Percentiles rank a stretch among this genome's conserved stretches.
Conservation (phyloP, 306 rosid species). For the Cucurbita pepo region DNA sequence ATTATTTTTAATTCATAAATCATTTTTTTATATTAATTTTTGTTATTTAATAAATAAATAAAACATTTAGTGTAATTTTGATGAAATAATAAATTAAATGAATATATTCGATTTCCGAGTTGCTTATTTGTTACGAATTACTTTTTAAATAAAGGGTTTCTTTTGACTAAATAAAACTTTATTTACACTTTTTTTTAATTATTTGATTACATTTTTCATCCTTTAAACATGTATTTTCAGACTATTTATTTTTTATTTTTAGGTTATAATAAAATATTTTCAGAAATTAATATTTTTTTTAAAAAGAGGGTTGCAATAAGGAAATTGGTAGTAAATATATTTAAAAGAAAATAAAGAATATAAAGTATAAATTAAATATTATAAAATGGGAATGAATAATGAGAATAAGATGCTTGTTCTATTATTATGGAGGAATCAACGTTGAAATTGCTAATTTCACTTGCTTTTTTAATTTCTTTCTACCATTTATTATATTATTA, state of each 20-base stretch:
- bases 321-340: too few species aligned
- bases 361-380: background rate
- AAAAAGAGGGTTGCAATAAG: background rate
- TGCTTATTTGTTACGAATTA: background rate
- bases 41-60: too few species aligned
- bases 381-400: background rate
- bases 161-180: background rate
- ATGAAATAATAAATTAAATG: background rate
- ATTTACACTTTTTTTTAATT: background rate
- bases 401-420: background rate
- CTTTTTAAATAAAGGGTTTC: background rate
- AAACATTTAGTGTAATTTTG: background rate
- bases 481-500: background rate
- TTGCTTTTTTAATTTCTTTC: too few species aligned
- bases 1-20: too few species aligned
- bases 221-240: background rate
- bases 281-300: background rate
- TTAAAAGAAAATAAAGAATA: background rate
- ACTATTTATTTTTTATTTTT: background rate
- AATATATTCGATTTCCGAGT: background rate
- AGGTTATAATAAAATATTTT: background rate
- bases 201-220: background rate
- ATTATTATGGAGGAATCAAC: background rate
- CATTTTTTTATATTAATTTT: too few species aligned
- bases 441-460: background rate